Evolutionary conservation across 768 basidiomycete genomes (phyloP), one percentile per base, ranked within the genome.

Genomic region (Suillus hirtellus): DNA sequence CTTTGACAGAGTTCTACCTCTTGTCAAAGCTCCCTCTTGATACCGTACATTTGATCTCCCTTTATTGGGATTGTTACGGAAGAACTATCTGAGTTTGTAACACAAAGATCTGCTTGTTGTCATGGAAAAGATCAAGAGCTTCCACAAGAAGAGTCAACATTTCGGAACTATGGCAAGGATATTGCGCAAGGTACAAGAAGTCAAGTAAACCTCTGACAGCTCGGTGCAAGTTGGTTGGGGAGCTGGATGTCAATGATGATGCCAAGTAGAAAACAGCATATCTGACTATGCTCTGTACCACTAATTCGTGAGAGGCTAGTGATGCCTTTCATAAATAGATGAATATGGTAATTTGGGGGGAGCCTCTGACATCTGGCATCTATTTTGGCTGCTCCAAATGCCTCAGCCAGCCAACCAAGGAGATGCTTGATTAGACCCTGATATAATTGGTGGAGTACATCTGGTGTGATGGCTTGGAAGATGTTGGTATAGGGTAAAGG

Each of bases 81-180:
- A n/a, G n/a, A n/a, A n/a, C n/a, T n/a, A n/a, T n/a, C n/a, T n/a
- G n/a, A n/a, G n/a, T n/a, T n/a, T n/a, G n/a, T n/a, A n/a, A n/a
- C n/a, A n/a, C n/a, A n/a, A 46, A n/a, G n/a, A 46, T 46, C 44
- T 46, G 44, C 44, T 46, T 46, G 44, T 46, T 46, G n/a, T 46
- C 10, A 10, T 46, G 44, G 11, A 46, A 46, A 46, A 46, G n/a
- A 46, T 46, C 10, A 2, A 46, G 44, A n/a, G 44, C 44, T 46
- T 46, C n/a, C n/a, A 11, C 1, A 0, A 46, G 44, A 4, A 46
- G 44, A n/a, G 10, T 46, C 44, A 46, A 46, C 3, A 0, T n/a
- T 46, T 46, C 0, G 1, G 44, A 46, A n/a, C 44, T 46, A 7
- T 46, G 44, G n/a, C 44, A 46, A 46, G 44, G 44, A 46, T 46